phyloP scores from a whole-genome alignment of 805 yeast genomes.

The Sugiyamaella smithiae region DNA sequence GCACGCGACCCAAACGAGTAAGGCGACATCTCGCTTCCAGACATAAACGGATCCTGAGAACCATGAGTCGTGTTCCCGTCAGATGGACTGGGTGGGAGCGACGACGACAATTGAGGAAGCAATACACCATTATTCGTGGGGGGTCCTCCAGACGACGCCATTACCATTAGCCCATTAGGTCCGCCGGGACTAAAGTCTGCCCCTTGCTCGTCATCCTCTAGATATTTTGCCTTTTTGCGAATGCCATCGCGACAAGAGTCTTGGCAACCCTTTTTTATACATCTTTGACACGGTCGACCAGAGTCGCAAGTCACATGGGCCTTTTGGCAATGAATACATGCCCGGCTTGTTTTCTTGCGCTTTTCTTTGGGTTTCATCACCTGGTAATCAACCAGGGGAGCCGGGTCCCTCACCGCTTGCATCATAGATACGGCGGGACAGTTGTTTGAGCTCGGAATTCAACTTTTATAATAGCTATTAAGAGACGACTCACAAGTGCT shows the following conservation, averaged over 20 bases:
- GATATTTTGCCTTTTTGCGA: conserved; percentile 68
- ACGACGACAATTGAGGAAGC: conserved; percentile 1
- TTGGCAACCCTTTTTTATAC: conserved; percentile 60
- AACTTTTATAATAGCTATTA: too few relatives aligned
- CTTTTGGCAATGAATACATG: conserved; percentile 82
- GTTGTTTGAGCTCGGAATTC: too few relatives aligned
- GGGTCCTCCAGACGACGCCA: neutral
- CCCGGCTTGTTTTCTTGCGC: conserved; percentile 65
- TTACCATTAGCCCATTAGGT: conserved; percentile 1
- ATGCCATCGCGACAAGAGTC: conserved; percentile 82
- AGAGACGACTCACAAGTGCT: too few relatives aligned
- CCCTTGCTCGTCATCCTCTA: conserved; percentile 51
- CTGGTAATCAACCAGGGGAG: neutral
- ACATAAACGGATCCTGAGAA: conserved; percentile 6
- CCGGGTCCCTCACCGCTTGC: neutral
- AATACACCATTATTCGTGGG: neutral
- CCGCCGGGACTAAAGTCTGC: neutral
- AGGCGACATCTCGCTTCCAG: conserved; percentile 12
- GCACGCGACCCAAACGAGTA: conserved; percentile 36
- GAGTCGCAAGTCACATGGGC: conserved; percentile 89
- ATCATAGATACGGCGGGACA: too few relatives aligned
- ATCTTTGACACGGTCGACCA: conserved; percentile 71
- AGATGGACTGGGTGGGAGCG: conserved; percentile 20
- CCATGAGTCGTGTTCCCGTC: neutral
- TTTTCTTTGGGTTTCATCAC: neutral